These are phyloP conservation scores for Gyrodon lividus DNA, from an alignment of 768 basidiomycete genomes.

Conservation along the genomic window DNA sequence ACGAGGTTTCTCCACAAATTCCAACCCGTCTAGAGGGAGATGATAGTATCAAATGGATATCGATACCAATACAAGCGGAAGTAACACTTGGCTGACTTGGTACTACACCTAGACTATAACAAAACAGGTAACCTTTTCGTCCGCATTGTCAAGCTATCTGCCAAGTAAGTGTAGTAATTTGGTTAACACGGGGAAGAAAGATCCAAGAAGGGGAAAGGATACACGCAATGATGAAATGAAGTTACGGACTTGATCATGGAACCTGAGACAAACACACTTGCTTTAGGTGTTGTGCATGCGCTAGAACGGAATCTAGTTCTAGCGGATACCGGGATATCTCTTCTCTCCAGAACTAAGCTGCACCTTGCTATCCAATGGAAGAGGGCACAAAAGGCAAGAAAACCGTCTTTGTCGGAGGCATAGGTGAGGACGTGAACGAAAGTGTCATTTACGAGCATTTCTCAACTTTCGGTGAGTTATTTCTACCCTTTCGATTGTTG, in stretches of 20 bases:
- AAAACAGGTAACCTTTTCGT: conserved; percentile 8
- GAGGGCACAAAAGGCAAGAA: conserved; percentile 84
- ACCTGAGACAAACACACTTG: conserved; percentile 14
- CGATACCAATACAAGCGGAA: no score
- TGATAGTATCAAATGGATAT: no score
- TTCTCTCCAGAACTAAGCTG: background rate
- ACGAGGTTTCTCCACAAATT: no score
- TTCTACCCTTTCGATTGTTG: background rate
- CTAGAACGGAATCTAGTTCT: background rate
- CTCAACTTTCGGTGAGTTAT: conserved; percentile 75
- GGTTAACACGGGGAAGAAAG: conserved; percentile 13
- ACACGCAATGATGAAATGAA: background rate
- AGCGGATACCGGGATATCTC: background rate
- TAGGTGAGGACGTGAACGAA: conserved; percentile 85
- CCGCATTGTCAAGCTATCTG: background rate
- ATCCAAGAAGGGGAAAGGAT: background rate
- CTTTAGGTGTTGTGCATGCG: conserved; percentile 5
- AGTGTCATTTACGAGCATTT: conserved; percentile 73
- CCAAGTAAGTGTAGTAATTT: no score
- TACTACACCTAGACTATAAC: no score
- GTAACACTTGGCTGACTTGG: no score
- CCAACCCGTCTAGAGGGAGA: conserved; percentile 1
- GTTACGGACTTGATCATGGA: background rate
- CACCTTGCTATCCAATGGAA: conserved; percentile 49
- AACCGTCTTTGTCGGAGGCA: conserved; percentile 81